Evolutionary conservation across 192 early-diverging fungal species (phyloP).

Genomic region (Backusella parvicylindrica): DNA sequence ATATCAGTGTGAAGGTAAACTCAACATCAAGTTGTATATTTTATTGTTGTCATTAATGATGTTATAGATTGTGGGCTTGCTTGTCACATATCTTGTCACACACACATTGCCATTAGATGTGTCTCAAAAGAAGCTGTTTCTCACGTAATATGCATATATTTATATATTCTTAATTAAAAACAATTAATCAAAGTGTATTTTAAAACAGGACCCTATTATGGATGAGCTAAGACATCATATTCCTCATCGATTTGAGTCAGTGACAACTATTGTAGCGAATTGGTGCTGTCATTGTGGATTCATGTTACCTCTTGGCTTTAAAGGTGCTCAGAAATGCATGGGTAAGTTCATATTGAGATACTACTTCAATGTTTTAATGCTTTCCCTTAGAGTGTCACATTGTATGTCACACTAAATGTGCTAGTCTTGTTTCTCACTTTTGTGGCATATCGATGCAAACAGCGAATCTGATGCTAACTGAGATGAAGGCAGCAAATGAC

Average conservation of each 20-base stretch:
- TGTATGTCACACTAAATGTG: constrained; percentile 81
- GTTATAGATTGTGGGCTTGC: constrained; percentile 83
- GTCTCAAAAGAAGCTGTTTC: constrained; percentile 43
- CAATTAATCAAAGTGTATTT: neutral
- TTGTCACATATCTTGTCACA: constrained; percentile 89
- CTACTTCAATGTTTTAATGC: no score
- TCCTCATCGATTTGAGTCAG: constrained; percentile 91
- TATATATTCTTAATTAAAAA: neutral
- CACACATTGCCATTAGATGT: constrained; percentile 82
- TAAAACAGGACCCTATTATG: constrained; percentile 48
- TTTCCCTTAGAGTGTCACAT: constrained; percentile 72
- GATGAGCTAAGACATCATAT: constrained; percentile 83
- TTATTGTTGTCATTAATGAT: neutral
- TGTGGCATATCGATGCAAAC: constrained; percentile 87
- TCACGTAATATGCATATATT: neutral
- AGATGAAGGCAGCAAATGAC: constrained; percentile 65
- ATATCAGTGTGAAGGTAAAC: constrained; percentile 86
- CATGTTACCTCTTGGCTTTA: constrained; percentile 84
- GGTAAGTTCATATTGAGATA: no score
- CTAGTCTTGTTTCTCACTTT: constrained; percentile 81
- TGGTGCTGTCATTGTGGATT: constrained; percentile 99
- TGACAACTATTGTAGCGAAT: constrained; percentile 75
- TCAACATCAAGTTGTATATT: neutral
- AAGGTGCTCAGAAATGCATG: constrained; percentile 48
- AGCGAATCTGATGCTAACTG: constrained; percentile 81